Conservation (phyloP, 495 filamentous ascomycete genomes). For the Talaromyces proteolyticus region DNA sequence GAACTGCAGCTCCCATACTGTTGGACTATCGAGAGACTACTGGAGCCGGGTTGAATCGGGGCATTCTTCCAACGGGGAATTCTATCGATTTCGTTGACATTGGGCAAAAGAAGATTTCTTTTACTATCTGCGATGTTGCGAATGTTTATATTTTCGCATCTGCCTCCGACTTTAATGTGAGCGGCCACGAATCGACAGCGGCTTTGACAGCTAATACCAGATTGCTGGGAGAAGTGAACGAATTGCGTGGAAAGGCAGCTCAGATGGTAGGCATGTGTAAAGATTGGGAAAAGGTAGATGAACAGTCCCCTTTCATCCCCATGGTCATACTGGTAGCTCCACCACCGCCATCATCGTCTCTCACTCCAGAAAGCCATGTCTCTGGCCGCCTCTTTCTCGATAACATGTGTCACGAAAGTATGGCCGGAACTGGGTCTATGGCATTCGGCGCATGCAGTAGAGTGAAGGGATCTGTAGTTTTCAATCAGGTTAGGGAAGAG, state of each 20-base stretch:
- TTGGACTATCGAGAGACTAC: conserved; percentile 1
- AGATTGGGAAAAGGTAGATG: conserved; percentile 4
- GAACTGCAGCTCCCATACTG: conserved; percentile 4
- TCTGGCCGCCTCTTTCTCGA: conserved; percentile 7
- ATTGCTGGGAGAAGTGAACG: background rate
- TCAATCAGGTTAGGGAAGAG: background rate
- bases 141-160: conserved; percentile 4
- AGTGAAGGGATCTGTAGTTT: conserved; percentile 4
- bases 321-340: conserved; percentile 6
- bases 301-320: conserved; percentile 1
- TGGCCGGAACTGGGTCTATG: conserved; percentile 6
- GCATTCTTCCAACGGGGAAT: conserved; percentile 3
- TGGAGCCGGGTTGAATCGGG: conserved; percentile 2
- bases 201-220: conserved; percentile 5
- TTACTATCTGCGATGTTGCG: conserved; percentile 6
- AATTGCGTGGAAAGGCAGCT: conserved; percentile 7
- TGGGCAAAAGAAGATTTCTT: conserved; percentile 3
- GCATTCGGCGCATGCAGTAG: conserved; percentile 5
- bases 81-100: conserved; percentile 4
- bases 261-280: background rate
- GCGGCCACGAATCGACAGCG: conserved; percentile 5
- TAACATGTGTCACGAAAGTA: conserved; percentile 11
- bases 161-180: conserved; percentile 4
- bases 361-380: conserved; percentile 5
- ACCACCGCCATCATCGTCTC: background rate